These are phyloP conservation scores for Protomyces lactucae-debilis DNA, from an alignment of 1,139 yeast species.

Conservation along the genomic window DNA sequence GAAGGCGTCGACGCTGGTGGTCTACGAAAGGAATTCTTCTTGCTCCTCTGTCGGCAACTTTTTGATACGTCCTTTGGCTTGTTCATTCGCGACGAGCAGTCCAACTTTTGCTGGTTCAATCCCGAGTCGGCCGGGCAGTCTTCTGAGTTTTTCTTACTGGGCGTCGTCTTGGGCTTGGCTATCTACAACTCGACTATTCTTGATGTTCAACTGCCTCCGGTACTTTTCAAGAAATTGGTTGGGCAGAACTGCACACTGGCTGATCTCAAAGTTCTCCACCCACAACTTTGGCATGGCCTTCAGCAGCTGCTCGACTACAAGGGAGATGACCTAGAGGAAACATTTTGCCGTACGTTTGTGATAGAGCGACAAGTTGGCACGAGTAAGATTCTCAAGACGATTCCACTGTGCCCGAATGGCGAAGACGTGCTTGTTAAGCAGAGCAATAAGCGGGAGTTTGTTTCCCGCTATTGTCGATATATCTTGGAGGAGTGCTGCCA, in stretches of 20 bases:
- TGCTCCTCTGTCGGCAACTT: constrained; percentile 61
- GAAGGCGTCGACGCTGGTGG: constrained; percentile 97
- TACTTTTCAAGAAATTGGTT: constrained; percentile 68
- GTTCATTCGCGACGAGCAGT: constrained; percentile 56
- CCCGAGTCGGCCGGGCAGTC: constrained; percentile 35
- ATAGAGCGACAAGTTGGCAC: constrained; percentile 32
- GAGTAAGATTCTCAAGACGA: constrained; percentile 38
- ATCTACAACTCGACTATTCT: constrained; percentile 83
- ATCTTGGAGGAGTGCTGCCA: constrained; percentile 47
- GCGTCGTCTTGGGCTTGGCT: constrained; percentile 82
- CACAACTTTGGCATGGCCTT: constrained; percentile 59
- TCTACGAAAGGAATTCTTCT: constrained; percentile 85
- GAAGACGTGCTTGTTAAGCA: constrained; percentile 49
- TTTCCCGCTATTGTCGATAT: constrained; percentile 57
- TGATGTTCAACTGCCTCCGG: constrained; percentile 70
- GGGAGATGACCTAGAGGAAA: constrained; percentile 45
- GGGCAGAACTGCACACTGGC: constrained; percentile 52
- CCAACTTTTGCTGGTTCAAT: constrained; percentile 72
- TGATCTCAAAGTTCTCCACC: constrained; percentile 65
- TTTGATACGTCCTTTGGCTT: constrained; percentile 57
- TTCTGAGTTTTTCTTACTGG: constrained; percentile 63
- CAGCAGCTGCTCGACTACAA: constrained; percentile 50
- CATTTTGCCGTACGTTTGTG: constrained; percentile 48
- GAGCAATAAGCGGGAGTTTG: constrained; percentile 55
- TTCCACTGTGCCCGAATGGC: constrained; percentile 59